These are phyloP conservation scores for Salpingoeca rosetta DNA, from an alignment of 78 protist genomes.

Conservation along the genomic window DNA sequence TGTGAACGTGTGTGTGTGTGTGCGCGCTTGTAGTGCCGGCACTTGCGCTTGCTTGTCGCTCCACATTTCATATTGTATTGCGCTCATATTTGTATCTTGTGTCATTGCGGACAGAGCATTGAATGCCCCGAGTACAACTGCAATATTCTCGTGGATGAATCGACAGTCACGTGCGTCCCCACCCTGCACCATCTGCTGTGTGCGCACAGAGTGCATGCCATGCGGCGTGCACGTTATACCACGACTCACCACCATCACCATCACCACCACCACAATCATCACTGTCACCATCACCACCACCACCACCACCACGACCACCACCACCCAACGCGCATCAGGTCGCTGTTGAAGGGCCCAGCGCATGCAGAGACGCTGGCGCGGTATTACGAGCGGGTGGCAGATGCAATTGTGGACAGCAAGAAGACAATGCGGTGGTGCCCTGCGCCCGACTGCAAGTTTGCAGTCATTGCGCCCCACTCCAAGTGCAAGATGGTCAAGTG, in stretches of 20 bases:
- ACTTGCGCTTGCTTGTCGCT: background rate
- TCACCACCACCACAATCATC: background rate
- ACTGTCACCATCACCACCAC: background rate
- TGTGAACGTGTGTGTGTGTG: too few relatives aligned
- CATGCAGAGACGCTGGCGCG: background rate
- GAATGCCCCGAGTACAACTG: slow-evolving; percentile 17
- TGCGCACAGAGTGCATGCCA: background rate
- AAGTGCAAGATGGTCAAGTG: slow-evolving; percentile 31
- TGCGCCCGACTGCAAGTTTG: slow-evolving; percentile 39
- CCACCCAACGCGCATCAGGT: background rate
- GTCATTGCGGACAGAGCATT: slow-evolving; percentile 1
- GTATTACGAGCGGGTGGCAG: slow-evolving; percentile 17
- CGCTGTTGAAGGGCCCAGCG: background rate
- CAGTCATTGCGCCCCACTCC: background rate
- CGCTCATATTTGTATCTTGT: background rate
- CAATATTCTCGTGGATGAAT: slow-evolving; percentile 19
- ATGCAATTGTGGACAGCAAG: slow-evolving; percentile 29
- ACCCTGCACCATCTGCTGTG: background rate
- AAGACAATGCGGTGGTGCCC: slow-evolving; percentile 41
- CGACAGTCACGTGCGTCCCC: background rate
- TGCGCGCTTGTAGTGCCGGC: too few relatives aligned
- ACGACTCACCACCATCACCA: background rate
- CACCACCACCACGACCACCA: too few relatives aligned
- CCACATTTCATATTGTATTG: background rate
- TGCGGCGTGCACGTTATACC: background rate